A percentile compares a stretch with the other conserved stretches of the same genome.
Evolutionary conservation across 1,284 basidiomycete genomes (phyloP).

Genomic region (Moesziomyces sp.): DNA sequence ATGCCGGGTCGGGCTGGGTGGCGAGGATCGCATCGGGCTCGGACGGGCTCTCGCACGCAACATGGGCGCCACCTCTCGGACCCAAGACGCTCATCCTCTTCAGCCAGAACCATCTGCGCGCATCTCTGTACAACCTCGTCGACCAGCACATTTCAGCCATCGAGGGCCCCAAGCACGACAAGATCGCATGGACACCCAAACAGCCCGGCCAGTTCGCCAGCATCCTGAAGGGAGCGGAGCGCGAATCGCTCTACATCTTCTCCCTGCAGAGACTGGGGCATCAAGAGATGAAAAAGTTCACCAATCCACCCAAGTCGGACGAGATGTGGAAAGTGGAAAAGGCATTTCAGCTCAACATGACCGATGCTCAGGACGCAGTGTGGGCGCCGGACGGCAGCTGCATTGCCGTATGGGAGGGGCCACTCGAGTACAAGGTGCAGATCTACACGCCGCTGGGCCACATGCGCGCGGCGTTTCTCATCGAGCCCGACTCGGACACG

Average conservation of each 20-base stretch:
- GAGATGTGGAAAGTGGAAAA: constrained; percentile 64
- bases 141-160: constrained; percentile 49
- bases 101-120: constrained; percentile 46
- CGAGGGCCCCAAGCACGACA: constrained; percentile 47
- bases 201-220: constrained; percentile 38
- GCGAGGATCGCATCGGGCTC: constrained; percentile 54
- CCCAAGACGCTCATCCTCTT: constrained; percentile 50
- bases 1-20: constrained; percentile 58
- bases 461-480: constrained; percentile 75
- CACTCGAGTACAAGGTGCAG: constrained; percentile 79
- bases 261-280: constrained; percentile 19
- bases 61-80: constrained; percentile 49
- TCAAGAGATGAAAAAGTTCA: constrained; percentile 20
- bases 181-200: constrained; percentile 33
- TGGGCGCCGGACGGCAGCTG: constrained; percentile 84
- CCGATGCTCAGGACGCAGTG: constrained; percentile 78
- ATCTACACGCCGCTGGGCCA: constrained; percentile 80
- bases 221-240: constrained; percentile 38
- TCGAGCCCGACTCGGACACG: constrained; percentile 38
- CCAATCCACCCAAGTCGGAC: constrained; percentile 25
- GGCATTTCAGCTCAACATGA: constrained; percentile 85
- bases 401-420: constrained; percentile 83
- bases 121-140: constrained; percentile 43
- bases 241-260: constrained; percentile 36
- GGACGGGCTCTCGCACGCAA: constrained; percentile 49